Conservation (phyloP, 371 early-diverging fungal genomes). For the Mortierella sp. region DNA sequence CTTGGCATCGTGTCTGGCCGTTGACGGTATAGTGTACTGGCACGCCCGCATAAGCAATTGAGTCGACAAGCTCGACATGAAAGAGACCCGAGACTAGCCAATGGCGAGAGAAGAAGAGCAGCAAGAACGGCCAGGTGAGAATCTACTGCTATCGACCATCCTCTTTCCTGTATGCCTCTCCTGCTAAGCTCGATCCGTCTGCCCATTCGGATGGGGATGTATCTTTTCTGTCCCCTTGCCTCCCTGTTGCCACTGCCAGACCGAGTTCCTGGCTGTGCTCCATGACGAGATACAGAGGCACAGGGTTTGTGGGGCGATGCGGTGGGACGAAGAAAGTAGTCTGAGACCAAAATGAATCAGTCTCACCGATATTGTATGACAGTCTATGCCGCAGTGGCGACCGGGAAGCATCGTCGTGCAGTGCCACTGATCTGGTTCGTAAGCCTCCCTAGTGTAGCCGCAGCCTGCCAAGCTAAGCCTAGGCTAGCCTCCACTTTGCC, state of each 20-base stretch:
- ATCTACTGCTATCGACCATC: not conserved
- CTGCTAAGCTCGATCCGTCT: too few relatives aligned
- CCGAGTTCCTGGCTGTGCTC: too few relatives aligned
- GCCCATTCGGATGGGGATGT: too few relatives aligned
- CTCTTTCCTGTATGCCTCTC: too few relatives aligned
- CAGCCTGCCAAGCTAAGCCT: too few relatives aligned
- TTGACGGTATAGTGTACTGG: conserved; percentile 42
- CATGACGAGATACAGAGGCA: too few relatives aligned
- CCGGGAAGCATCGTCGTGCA: too few relatives aligned
- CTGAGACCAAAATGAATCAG: not conserved
- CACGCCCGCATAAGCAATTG: conserved; percentile 45
- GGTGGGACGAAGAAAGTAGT: not conserved
- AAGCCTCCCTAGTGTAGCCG: too few relatives aligned
- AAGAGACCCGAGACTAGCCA: conserved; percentile 31
- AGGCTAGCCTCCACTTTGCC: too few relatives aligned
- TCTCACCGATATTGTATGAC: not conserved
- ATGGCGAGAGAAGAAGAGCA: not conserved
- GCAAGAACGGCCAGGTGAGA: not conserved
- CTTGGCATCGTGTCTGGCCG: conserved; percentile 52
- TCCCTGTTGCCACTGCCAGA: too few relatives aligned
- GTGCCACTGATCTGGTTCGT: too few relatives aligned
- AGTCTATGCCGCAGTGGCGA: too few relatives aligned
- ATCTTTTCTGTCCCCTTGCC: not conserved
- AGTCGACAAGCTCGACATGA: conserved; percentile 52
- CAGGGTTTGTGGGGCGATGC: not conserved